Conservation (phyloP, 441 rosid species). For the Pelargonium fulgidum region DNA sequence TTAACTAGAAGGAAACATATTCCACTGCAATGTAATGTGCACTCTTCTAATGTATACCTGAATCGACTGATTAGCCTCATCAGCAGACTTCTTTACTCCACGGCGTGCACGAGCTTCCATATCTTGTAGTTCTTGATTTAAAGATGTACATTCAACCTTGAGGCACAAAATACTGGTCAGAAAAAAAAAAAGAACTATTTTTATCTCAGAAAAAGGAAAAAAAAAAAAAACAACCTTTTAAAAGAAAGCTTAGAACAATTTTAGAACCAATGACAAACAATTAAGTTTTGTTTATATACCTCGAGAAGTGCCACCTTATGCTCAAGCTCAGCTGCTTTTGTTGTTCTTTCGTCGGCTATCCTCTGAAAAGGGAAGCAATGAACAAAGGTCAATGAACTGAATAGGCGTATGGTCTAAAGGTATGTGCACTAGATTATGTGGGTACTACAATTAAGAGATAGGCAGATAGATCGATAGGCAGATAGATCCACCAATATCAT, state of each 20-base stretch:
- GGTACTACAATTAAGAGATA: neutral
- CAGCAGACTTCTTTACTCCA: constrained; percentile 83
- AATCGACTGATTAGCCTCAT: constrained; percentile 84
- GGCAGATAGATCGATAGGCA: neutral
- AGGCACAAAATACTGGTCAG: neutral
- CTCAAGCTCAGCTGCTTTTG: constrained; percentile 85
- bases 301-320: constrained; percentile 88
- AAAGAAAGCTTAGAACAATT: constrained; percentile 17
- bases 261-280: neutral
- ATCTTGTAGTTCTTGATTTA: constrained; percentile 95
- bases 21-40: neutral
- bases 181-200: constrained; percentile 19
- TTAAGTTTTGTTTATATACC: constrained; percentile 37
- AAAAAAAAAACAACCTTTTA: no score
- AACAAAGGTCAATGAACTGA: constrained; percentile 12
- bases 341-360: constrained; percentile 82
- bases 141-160: constrained; percentile 78
- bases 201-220: no score
- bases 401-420: constrained; percentile 9
- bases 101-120: constrained; percentile 81
- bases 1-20: neutral
- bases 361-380: constrained; percentile 46
- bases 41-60: constrained; percentile 48
- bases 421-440: neutral
- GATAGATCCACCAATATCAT: neutral